Base-by-base conservation (phyloP, 352 stramenopile genomes). In the Globisporangium cystogenes region DNA sequence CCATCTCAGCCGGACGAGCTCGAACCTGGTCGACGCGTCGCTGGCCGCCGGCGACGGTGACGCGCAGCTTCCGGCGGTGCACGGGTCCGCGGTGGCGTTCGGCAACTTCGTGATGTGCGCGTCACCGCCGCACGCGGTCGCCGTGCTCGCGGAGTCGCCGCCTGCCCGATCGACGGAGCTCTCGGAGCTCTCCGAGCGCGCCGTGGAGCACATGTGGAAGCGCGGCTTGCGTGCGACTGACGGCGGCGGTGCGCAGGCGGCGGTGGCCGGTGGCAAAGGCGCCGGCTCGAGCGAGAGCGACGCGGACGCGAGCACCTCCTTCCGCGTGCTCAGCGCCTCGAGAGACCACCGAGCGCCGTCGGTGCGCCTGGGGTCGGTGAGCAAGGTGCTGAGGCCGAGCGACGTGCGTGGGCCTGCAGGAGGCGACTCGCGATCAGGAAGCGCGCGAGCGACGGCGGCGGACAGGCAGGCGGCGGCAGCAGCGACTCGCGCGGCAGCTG, bases 141-240 rank as follows among this genome's bases (percentile, higher is more conserved):
- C 11, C 33, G 12, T 7, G 35, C 12, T n/a, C 35, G 35, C 35
- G 3, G 35, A n/a, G 14, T 18, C 35, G 12, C 35, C 35, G 12
- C 35, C 16, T 10, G 41, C 6, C 35, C 12, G 7, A 1, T 11
- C 10, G 14, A 5, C 35, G 12, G 12, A 11, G 12, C 35, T 10
- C 16, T 42, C 37, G 37, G 6, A 37, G 24, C 10, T 16, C 11
- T 33, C 54, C 8, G 27, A 26, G 3, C 39, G 7, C 5, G 43
- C 6, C 42, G 46, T 44, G 11, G 77, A 87, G 21, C 62, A 61
- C 0, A 76, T 89, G 45, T 89, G 77, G 77, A 83, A 74, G 36
- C 71, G 73, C 20, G 75, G 68, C 3, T 62, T 52, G 12, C 37
- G 14, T 47, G 15, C 33, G 33, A 16, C 7, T 37, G 33, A 37